Evolutionary conservation across 2,329 filamentous ascomycete species (phyloP).

Genomic region (Shiraia sp.): DNA sequence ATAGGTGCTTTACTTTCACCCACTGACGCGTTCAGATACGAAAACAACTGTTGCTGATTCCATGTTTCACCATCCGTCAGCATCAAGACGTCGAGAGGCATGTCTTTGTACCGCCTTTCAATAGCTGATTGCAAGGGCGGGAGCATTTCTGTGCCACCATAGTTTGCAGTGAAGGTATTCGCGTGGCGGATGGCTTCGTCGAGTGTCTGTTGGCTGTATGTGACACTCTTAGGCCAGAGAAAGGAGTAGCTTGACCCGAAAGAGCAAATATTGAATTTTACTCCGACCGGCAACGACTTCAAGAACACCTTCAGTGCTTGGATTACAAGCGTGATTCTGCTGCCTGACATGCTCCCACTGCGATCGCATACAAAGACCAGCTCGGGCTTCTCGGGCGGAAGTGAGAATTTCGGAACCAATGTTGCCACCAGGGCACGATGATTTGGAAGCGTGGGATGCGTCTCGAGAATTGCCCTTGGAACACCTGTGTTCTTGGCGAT

Average conservation of each 20-base stretch:
- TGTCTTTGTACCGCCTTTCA: conserved; percentile 49
- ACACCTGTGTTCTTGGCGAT: conserved; percentile 62
- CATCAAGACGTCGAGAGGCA: conserved; percentile 58
- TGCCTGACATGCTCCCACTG: conserved; percentile 65
- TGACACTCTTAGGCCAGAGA: conserved; percentile 53
- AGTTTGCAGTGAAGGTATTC: conserved; percentile 49
- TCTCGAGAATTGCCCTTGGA: conserved; percentile 69
- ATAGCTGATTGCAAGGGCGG: conserved; percentile 53
- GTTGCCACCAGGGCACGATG: conserved; percentile 72
- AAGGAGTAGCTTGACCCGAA: conserved; percentile 59
- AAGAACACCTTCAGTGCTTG: conserved; percentile 65
- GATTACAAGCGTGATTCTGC: conserved; percentile 58
- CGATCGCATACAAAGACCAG: conserved; percentile 75
- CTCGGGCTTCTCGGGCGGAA: conserved; percentile 61
- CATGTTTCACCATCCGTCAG: conserved; percentile 62
- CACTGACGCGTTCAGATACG: conserved; percentile 52
- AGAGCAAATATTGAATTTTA: conserved; percentile 72
- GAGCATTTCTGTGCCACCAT: conserved; percentile 60
- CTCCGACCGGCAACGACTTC: conserved; percentile 65
- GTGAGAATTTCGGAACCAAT: conserved; percentile 69
- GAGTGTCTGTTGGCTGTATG: conserved; percentile 52
- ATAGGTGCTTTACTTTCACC: conserved; percentile 48
- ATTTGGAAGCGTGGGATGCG: conserved; percentile 62
- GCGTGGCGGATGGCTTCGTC: conserved; percentile 51
- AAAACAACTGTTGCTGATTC: conserved; percentile 54